Evolutionary conservation across 768 basidiomycete species (phyloP).

Genomic region (Kwoniella newhampshirensis): DNA sequence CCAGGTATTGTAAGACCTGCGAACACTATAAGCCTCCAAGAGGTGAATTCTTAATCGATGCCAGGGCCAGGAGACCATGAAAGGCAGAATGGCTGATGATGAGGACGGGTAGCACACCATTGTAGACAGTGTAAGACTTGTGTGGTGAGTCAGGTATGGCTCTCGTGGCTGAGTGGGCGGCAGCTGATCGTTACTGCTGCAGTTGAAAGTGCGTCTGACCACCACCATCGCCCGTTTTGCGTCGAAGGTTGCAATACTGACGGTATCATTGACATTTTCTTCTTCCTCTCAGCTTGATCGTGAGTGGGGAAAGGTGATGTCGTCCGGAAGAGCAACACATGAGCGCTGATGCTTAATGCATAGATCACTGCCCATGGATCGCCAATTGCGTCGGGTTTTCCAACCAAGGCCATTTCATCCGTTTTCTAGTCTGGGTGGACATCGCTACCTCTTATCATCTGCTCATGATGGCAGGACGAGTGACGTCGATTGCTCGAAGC

Average conservation of each 20-base stretch:
- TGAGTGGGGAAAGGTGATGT: slow-evolving; percentile 6
- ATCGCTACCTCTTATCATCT: slow-evolving; percentile 79
- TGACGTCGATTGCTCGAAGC: slow-evolving; percentile 9
- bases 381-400: slow-evolving; percentile 69
- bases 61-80: background rate
- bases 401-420: slow-evolving; percentile 76
- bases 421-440: slow-evolving; percentile 90
- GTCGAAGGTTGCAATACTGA: too few species aligned
- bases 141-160: slow-evolving; percentile 45
- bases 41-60: slow-evolving; percentile 23
- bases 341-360: background rate
- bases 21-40: slow-evolving; percentile 79
- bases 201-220: slow-evolving; percentile 78
- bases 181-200: slow-evolving; percentile 55
- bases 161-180: background rate
- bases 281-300: slow-evolving; percentile 21
- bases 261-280: too few species aligned
- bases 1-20: slow-evolving; percentile 85
- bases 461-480: slow-evolving; percentile 14
- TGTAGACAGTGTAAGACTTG: slow-evolving; percentile 83
- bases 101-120: slow-evolving; percentile 66
- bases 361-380: slow-evolving; percentile 54
- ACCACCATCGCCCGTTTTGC: too few species aligned
- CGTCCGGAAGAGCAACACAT: too few species aligned
- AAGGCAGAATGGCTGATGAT: too few species aligned